phyloP scores from a whole-genome alignment of 305 asterid genomes.

The Nicotiana rustica region DNA sequence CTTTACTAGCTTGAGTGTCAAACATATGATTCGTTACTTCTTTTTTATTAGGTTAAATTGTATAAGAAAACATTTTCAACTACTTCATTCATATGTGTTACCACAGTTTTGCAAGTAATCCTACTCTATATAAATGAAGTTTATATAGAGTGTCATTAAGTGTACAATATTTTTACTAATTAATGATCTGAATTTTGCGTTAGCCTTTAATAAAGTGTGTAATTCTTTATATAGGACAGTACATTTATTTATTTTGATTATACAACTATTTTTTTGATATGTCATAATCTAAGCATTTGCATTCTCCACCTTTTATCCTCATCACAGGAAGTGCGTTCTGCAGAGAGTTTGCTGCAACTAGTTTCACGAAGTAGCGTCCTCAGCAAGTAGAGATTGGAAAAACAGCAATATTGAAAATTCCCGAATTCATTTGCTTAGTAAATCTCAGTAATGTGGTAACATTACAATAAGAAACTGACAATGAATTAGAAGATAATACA shows the following conservation, averaged over 20 bases:
- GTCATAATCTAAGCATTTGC: not conserved
- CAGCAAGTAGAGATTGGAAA: not conserved
- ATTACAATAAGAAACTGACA: not conserved
- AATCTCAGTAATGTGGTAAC: not conserved
- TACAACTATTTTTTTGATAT: not conserved
- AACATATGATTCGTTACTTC: not conserved
- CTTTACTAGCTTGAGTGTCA: not conserved
- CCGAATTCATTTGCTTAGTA: not conserved
- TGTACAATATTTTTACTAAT: not conserved
- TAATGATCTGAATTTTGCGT: not conserved
- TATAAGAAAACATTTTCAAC: not conserved
- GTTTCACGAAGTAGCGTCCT: not conserved
- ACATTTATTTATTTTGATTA: too few species aligned
- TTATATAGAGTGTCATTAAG: not conserved
- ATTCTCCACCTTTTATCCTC: not conserved
- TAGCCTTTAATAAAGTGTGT: not conserved
- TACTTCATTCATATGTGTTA: not conserved
- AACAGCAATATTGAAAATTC: not conserved
- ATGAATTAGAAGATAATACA: slow-evolving; percentile 8
- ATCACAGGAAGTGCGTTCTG: not conserved
- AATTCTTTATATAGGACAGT: not conserved
- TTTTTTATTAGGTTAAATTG: not conserved
- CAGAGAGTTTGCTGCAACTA: not conserved
- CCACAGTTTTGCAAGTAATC: not conserved
- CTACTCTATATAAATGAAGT: too few species aligned